Evolutionary conservation across 768 basidiomycete genomes (phyloP).

Genomic region (Phanerochaete sordida): DNA sequence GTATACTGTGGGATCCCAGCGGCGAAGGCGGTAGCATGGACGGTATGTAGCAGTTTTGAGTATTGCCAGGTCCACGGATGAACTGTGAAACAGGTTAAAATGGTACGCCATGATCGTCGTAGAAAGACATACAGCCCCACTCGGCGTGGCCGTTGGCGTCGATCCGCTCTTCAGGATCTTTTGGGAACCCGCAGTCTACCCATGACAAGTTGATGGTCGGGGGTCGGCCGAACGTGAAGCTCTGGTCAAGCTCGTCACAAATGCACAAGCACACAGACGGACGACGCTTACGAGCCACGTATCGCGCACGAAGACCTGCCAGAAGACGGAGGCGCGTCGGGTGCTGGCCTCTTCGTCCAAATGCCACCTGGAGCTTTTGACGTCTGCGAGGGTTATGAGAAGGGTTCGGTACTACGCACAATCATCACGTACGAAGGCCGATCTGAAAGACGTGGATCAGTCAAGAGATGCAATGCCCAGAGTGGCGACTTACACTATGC

Average conservation of each 20-base stretch:
- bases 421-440: conserved; percentile 13
- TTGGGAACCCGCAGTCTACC: conserved; percentile 56
- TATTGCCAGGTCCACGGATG: conserved; percentile 56
- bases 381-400: conserved; percentile 45
- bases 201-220: conserved; percentile 48
- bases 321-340: conserved; percentile 56
- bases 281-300: conserved; percentile 59
- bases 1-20: conserved; percentile 35
- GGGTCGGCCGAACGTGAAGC: conserved; percentile 59
- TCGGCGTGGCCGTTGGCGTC: conserved; percentile 33
- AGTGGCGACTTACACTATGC: conserved; percentile 46
- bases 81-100: conserved; percentile 31
- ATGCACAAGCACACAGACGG: no score
- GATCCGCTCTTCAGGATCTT: conserved; percentile 34
- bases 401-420: no score
- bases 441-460: conserved; percentile 32
- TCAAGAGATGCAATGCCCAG: background rate
- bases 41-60: conserved; percentile 45
- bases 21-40: conserved; percentile 50
- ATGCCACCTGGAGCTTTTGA: conserved; percentile 59
- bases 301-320: conserved; percentile 65
- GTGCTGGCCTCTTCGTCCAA: conserved; percentile 42
- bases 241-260: no score
- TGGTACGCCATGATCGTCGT: background rate
- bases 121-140: conserved; percentile 37